Conservation (phyloP, 2,329 filamentous ascomycete species). For the Diaporthe sp. region DNA sequence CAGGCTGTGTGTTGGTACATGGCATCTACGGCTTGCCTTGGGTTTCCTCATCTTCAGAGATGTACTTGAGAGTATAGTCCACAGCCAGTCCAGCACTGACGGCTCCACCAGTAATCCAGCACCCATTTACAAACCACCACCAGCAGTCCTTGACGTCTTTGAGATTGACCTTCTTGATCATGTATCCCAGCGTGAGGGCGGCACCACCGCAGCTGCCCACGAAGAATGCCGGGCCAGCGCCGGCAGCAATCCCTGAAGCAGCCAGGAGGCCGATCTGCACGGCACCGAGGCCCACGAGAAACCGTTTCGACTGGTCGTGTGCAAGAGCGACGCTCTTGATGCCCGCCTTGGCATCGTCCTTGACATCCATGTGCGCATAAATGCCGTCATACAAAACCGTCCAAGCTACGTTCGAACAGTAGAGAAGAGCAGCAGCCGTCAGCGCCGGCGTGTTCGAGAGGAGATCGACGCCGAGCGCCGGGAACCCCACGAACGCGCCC, state of each 20-base stretch:
- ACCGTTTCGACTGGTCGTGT: conserved; percentile 83
- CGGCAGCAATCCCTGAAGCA: conserved; percentile 75
- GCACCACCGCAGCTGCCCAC: conserved; percentile 76
- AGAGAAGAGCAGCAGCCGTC: conserved; percentile 77
- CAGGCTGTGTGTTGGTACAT: conserved; percentile 11
- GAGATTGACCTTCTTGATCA: conserved; percentile 77
- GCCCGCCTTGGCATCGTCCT: conserved; percentile 86
- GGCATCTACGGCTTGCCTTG: neutral
- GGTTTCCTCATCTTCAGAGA: conserved; percentile 46
- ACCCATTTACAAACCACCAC: conserved; percentile 84
- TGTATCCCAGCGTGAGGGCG: conserved; percentile 70
- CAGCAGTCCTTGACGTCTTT: conserved; percentile 77
- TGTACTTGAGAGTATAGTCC: conserved; percentile 70
- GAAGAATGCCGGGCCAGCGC: conserved; percentile 79
- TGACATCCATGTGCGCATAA: conserved; percentile 92
- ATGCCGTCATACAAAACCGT: conserved; percentile 93
- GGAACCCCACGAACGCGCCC: conserved; percentile 91
- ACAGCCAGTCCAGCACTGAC: conserved; percentile 70
- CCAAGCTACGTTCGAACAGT: conserved; percentile 86
- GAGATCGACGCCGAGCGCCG: conserved; percentile 84
- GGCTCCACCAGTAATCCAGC: conserved; percentile 75
- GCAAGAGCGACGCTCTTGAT: conserved; percentile 90
- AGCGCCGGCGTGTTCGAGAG: conserved; percentile 73
- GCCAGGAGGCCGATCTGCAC: conserved; percentile 79
- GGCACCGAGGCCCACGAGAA: conserved; percentile 78